Evolutionary conservation across 768 basidiomycete genomes (phyloP).

Genomic region (Tulasnella sp.): DNA sequence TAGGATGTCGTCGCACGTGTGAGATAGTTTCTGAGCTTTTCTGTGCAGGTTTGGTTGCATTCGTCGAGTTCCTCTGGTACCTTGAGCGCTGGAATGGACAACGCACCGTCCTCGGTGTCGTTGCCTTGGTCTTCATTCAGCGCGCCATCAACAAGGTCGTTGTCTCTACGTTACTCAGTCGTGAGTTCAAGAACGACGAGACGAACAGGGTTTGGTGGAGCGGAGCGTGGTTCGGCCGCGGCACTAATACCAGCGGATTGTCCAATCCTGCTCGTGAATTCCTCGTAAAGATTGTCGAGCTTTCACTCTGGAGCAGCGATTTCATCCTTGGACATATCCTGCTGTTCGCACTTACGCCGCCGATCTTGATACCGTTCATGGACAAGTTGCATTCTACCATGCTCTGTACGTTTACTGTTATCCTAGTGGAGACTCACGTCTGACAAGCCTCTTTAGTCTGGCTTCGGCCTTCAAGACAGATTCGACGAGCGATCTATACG

Average conservation of each 20-base stretch:
- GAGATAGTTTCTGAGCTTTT: background rate
- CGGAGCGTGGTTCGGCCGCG: slow-evolving; percentile 90
- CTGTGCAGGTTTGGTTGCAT: slow-evolving; percentile 47
- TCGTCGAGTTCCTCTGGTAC: slow-evolving; percentile 98
- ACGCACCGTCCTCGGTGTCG: slow-evolving; percentile 85
- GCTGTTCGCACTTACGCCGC: slow-evolving; percentile 80
- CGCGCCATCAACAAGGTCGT: slow-evolving; percentile 90
- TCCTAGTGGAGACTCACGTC: slow-evolving; percentile 16
- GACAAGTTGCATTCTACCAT: slow-evolving; percentile 82
- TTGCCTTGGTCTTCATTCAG: slow-evolving; percentile 83
- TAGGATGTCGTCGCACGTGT: background rate
- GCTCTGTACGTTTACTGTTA: background rate
- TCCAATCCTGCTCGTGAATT: slow-evolving; percentile 97
- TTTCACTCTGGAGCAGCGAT: slow-evolving; percentile 91
- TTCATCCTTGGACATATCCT: slow-evolving; percentile 77
- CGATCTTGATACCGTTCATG: slow-evolving; percentile 79
- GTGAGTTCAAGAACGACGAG: slow-evolving; percentile 98
- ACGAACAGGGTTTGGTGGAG: slow-evolving; percentile 99
- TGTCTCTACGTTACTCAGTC: slow-evolving; percentile 85
- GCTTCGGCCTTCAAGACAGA: slow-evolving; percentile 87
- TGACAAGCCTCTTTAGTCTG: slow-evolving; percentile 25
- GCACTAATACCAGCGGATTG: slow-evolving; percentile 77
- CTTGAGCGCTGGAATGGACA: slow-evolving; percentile 82
- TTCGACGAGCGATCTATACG: slow-evolving; percentile 80
- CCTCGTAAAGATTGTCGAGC: slow-evolving; percentile 92